Conservation (phyloP, 2,329 filamentous ascomycete genomes). For the Colletotrichum nymphaeae region DNA sequence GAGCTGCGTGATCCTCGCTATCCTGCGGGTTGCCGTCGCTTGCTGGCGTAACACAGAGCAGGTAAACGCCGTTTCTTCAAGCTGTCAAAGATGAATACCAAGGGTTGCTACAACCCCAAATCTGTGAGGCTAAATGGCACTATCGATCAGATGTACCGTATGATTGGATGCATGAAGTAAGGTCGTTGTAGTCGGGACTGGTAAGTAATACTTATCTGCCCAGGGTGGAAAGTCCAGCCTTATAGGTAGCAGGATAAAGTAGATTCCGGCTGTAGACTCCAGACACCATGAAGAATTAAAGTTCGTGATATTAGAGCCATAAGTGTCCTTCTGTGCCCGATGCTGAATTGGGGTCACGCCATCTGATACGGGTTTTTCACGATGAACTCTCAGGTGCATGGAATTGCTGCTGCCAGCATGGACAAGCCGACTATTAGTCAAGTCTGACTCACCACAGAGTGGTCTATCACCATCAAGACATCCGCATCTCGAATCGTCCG, state of each 20-base stretch:
- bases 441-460: background rate
- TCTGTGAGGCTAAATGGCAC: slow-evolving; percentile 76
- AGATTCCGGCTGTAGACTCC: accelerated
- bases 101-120: slow-evolving; percentile 71
- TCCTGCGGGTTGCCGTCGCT: background rate
- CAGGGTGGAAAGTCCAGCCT: too few species aligned
- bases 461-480: background rate
- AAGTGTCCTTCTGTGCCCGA: too few species aligned
- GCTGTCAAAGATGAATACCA: slow-evolving; percentile 59
- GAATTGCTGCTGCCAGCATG: background rate
- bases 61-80: background rate
- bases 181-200: too few species aligned
- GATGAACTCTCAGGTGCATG: background rate
- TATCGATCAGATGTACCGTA: slow-evolving; percentile 66
- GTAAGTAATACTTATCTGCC: too few species aligned
- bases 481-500: background rate
- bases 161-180: background rate
- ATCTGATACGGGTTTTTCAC: too few species aligned
- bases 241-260: background rate
- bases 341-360: background rate
- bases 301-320: too few species aligned
- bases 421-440: background rate
- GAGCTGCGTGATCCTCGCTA: background rate
- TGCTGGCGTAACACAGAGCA: background rate
- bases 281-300: background rate